Evolutionary conservation across 768 basidiomycete genomes (phyloP).

Genomic region (Collybia nuda): DNA sequence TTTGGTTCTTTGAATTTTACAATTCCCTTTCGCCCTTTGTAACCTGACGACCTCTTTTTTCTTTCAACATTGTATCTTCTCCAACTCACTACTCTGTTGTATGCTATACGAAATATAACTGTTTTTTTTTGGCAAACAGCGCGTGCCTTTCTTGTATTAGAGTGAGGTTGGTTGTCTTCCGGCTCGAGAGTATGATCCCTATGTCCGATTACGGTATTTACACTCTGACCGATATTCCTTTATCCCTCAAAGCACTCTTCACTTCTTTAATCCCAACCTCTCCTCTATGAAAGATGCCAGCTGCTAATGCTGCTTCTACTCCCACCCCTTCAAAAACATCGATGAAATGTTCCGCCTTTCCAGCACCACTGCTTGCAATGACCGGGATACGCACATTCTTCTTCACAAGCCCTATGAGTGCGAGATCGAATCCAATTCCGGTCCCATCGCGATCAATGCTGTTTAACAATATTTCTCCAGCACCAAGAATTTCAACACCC

Average conservation of each 20-base stretch:
- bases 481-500: constrained; percentile 89
- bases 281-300: constrained; percentile 93
- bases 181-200: too few species aligned
- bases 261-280: constrained; percentile 85
- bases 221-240: constrained; percentile 48
- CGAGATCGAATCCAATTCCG: constrained; percentile 88
- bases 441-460: constrained; percentile 97
- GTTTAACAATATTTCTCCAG: constrained; percentile 94
- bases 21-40: too few species aligned
- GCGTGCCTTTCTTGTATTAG: too few species aligned
- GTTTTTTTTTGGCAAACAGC: too few species aligned
- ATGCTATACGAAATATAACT: too few species aligned
- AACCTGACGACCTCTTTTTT: too few species aligned
- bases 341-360: constrained; percentile 78
- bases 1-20: too few species aligned
- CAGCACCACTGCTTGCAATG: constrained; percentile 94
- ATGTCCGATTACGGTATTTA: constrained; percentile 16
- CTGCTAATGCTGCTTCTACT: constrained; percentile 91
- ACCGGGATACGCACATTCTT: constrained; percentile 83
- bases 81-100: too few species aligned
- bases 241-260: constrained; percentile 54
- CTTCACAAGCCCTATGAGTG: constrained; percentile 76
- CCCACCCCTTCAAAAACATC: constrained; percentile 78
- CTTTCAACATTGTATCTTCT: too few species aligned
- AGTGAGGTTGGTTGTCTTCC: too few species aligned